Base-by-base conservation (phyloP, 371 early-diverging fungal species). In the Apophysomyces variabilis region DNA sequence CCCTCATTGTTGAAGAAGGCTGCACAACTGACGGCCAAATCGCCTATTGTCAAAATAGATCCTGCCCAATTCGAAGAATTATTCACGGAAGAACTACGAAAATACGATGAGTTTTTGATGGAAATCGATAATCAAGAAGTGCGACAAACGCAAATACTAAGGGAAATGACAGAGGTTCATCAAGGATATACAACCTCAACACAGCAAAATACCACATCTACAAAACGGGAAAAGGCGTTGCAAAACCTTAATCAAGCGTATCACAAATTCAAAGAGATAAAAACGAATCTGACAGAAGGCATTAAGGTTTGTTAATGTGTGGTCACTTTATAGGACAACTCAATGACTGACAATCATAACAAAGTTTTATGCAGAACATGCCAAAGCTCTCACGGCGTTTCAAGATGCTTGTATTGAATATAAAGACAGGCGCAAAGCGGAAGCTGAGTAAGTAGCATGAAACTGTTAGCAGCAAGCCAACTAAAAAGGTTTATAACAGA, bases 51-150 rank as follows among this genome's bases (percentile, higher is more conserved):
- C 54, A 89, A 90, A 67, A 88, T 92, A 58, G 93, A 92, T 66
- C 83, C 90, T n/a, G 89, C 89, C n/a, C 91, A 91, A 60, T 92
- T 92, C 64, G 92, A 92, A 64, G 89, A 89, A 9, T 65, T 90
- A 46, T 93, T 94, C 78, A 81, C 78, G 18, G 85, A 89, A 58
- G 82, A 88, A 18, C 64, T 94, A 38, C 77, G 86, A 58, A 88
- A 86, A 66, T 95, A 94, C 56, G 87, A 89, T 62, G 74, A 75
- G 2, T 87, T 85, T 70, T 62, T 87, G n/a, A 81, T 89, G 66
- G 73, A 79, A 11, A 83, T 87, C 26, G 87, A 90, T 63, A 65
- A 82, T 0, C 82, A 85, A 41, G 85, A 87, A 12, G 79, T 77
- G 32, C 66, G 65, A 16, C 95, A 95, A 65, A 79, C 72, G 9